phyloP scores from a whole-genome alignment of 306 rosid genomes.

The Styphnolobium japonicum region DNA sequence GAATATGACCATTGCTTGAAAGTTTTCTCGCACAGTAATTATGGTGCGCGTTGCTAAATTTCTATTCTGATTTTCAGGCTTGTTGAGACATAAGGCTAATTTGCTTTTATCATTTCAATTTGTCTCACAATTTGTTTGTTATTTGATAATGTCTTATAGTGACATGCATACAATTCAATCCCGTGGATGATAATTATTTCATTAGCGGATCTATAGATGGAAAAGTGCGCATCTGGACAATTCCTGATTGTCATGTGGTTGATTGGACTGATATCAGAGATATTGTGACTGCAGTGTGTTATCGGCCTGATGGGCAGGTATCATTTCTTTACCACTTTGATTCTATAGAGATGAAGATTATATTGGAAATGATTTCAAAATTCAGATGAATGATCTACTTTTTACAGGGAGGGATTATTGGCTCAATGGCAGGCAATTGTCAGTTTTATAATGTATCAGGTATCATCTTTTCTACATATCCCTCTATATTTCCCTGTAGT shows the following conservation, averaged over 20 bases:
- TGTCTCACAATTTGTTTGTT: conserved; percentile 20
- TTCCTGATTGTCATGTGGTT: conserved; percentile 74
- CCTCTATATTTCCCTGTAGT: conserved; percentile 9
- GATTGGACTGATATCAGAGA: conserved; percentile 79
- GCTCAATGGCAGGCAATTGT: conserved; percentile 78
- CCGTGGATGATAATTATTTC: conserved; percentile 84
- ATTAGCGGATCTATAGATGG: conserved; percentile 97
- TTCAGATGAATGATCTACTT: conserved; percentile 30
- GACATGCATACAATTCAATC: conserved; percentile 92
- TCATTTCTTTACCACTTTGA: conserved; percentile 24
- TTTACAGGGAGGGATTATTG: conserved; percentile 79
- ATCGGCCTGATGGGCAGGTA: conserved; percentile 95
- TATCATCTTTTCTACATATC: conserved; percentile 24
- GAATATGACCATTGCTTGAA: conserved; percentile 65
- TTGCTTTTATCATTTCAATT: conserved; percentile 5
- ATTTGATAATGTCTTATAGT: conserved; percentile 50
- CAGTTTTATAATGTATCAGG: conserved; percentile 78
- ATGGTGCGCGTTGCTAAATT: conserved; percentile 51
- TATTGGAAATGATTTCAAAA: conserved; percentile 6
- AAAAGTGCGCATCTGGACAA: conserved; percentile 92
- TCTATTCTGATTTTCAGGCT: conserved; percentile 1
- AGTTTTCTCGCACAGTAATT: conserved; percentile 86
- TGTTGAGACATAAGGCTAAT: conserved; percentile 13
- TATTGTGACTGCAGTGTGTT: conserved; percentile 87
- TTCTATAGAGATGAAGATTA: conserved; percentile 17